Evolutionary conservation across 2,329 filamentous ascomycete species (phyloP).

Genomic region (Macrophomina phaseolina): DNA sequence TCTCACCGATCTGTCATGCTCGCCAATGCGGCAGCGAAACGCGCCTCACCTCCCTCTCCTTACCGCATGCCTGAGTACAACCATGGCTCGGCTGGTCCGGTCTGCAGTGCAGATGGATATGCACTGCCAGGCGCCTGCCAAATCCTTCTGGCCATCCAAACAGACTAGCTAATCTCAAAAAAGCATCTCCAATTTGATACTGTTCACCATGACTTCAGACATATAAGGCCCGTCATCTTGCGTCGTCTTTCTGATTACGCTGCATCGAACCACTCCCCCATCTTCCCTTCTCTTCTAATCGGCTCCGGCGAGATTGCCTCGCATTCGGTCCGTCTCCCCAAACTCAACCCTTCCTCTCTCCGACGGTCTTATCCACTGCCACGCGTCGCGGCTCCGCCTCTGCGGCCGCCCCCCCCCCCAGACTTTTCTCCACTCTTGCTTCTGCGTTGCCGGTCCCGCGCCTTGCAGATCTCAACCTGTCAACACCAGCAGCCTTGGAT

Average conservation of each 20-base stretch:
- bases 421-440: constrained; percentile 3
- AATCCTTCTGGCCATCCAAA: constrained; percentile 26
- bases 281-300: background rate
- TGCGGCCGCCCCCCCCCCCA: background rate
- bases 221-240: constrained; percentile 13
- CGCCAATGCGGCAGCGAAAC: constrained; percentile 3
- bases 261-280: background rate
- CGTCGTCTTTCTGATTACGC: constrained; percentile 13
- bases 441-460: background rate
- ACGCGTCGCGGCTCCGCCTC: constrained; percentile 3
- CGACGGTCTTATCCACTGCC: background rate
- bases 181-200: constrained; percentile 9
- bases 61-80: constrained; percentile 13
- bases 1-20: constrained; percentile 23
- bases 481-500: constrained; percentile 9
- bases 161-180: background rate
- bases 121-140: constrained; percentile 15
- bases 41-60: background rate
- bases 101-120: constrained; percentile 21
- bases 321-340: constrained; percentile 5
- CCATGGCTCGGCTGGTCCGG: constrained; percentile 14
- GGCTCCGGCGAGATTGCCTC: background rate
- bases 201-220: background rate
- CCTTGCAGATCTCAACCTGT: background rate
- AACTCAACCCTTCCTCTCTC: background rate